Conservation (phyloP, 164 flowering plant species). For the Vitis rupestris region DNA sequence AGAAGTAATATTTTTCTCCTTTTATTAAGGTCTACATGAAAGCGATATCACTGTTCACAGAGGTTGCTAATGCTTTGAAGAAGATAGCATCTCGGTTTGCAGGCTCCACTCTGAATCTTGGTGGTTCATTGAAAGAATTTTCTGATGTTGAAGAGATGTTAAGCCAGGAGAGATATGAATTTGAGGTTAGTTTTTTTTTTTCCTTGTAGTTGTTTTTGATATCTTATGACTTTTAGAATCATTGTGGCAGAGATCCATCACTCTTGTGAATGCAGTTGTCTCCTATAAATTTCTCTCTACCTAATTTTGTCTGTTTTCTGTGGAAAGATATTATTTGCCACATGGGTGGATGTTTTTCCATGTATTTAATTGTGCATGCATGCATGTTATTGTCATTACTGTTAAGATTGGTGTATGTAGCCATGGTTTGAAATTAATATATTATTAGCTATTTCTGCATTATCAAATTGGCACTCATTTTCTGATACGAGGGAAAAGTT, state of each 20-base stretch:
- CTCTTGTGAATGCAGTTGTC: too few relatives aligned
- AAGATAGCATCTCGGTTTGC: conserved; percentile 36
- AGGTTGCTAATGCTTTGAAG: conserved; percentile 50
- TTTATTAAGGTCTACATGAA: conserved; percentile 52
- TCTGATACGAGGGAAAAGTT: too few relatives aligned
- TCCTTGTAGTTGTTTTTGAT: background rate
- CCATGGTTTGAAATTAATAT: too few relatives aligned
- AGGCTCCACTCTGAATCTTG: conserved; percentile 35
- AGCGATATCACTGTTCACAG: conserved; percentile 58
- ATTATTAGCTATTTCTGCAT: too few relatives aligned
- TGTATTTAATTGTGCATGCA: too few relatives aligned
- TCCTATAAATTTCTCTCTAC: too few relatives aligned
- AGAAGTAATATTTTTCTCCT: conserved; percentile 8
- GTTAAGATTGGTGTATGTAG: too few relatives aligned
- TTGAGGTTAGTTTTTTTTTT: conserved; percentile 59
- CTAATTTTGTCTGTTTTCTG: too few relatives aligned
- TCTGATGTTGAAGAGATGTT: conserved; percentile 65
- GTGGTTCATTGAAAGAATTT: conserved; percentile 38
- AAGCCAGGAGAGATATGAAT: conserved; percentile 57
- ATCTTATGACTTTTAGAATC: background rate
- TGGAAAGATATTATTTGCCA: too few relatives aligned
- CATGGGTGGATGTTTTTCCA: too few relatives aligned
- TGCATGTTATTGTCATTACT: too few relatives aligned
- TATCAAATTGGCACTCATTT: too few relatives aligned
- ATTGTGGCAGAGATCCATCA: background rate